Evolutionary conservation across 2,329 filamentous ascomycete species (phyloP).

Genomic region (Aspergillus pseudoglaucus): DNA sequence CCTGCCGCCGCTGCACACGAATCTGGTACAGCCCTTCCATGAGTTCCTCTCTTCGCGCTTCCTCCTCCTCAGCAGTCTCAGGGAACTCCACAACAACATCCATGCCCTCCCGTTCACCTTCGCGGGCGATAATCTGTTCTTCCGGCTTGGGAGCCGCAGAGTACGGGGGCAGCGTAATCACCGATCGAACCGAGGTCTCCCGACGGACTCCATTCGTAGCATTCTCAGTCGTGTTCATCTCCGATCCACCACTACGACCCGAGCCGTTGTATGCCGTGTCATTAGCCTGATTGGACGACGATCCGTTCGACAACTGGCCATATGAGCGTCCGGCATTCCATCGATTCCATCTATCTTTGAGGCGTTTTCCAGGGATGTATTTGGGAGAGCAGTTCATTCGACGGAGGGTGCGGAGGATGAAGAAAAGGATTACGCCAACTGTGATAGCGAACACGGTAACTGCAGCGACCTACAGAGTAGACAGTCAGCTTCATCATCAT

Average conservation of each 20-base stretch:
- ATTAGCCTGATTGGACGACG: conserved; percentile 10
- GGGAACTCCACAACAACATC: conserved; percentile 85
- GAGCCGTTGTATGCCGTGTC: conserved; percentile 23
- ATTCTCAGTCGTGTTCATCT: conserved; percentile 19
- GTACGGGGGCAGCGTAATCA: conserved; percentile 89
- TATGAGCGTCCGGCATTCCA: conserved; percentile 43
- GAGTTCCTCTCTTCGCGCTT: conserved; percentile 71
- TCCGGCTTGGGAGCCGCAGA: conserved; percentile 63
- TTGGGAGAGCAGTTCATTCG: conserved; percentile 42
- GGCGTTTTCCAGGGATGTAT: conserved; percentile 44
- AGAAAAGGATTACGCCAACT: conserved; percentile 25
- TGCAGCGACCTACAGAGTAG: conserved; percentile 17
- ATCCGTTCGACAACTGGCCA: conserved; percentile 30
- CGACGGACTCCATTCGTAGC: conserved; percentile 56
- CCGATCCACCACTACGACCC: conserved; percentile 18
- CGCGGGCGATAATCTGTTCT: conserved; percentile 77
- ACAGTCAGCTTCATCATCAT: not conserved
- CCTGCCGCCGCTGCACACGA: conserved; percentile 65
- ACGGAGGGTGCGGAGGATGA: conserved; percentile 38
- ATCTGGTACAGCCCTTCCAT: conserved; percentile 94
- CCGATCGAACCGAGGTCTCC: conserved; percentile 80
- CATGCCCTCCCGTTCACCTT: conserved; percentile 86
- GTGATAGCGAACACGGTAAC: conserved; percentile 27
- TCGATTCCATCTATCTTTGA: conserved; percentile 48
- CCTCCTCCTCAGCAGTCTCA: conserved; percentile 71